Percentiles rank a stretch among this genome's conserved stretches.
phyloP scores from a whole-genome alignment of 768 basidiomycete species.

The Xerocomus spinulosus region DNA sequence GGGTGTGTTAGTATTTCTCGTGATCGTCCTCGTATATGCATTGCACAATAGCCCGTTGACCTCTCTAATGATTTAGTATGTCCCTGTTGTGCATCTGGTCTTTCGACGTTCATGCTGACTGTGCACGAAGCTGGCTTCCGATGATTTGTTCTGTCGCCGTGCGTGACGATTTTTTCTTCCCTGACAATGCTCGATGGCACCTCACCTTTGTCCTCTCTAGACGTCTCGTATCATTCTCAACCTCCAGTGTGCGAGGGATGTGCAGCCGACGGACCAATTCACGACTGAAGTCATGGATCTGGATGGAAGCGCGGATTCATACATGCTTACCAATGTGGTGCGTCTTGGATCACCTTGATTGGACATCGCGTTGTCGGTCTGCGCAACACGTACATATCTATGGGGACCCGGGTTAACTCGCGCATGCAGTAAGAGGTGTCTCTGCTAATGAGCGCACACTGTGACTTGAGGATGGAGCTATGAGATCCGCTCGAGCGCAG shows the following conservation, averaged over 20 bases:
- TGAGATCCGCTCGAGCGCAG: no score
- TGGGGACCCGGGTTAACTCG: no score
- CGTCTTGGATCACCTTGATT: neutral
- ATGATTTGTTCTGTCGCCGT: slow-evolving; percentile 15
- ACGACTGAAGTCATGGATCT: slow-evolving; percentile 17
- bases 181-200: neutral
- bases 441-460: no score
- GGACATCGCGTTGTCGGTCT: no score
- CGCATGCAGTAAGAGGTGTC: no score
- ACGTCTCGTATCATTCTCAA: slow-evolving; percentile 18
- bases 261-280: neutral
- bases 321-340: slow-evolving; percentile 3
- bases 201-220: neutral
- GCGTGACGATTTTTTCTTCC: neutral
- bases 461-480: no score
- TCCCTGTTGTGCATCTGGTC: neutral
- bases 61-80: slow-evolving; percentile 14
- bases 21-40: neutral
- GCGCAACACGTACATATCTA: no score
- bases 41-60: slow-evolving; percentile 3
- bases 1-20: slow-evolving; percentile 11
- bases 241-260: neutral
- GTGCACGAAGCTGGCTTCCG: slow-evolving; percentile 17
- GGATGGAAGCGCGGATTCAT: slow-evolving; percentile 14
- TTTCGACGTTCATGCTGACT: neutral